Conservation (phyloP, 441 rosid genomes). For the Erodium texanum region DNA sequence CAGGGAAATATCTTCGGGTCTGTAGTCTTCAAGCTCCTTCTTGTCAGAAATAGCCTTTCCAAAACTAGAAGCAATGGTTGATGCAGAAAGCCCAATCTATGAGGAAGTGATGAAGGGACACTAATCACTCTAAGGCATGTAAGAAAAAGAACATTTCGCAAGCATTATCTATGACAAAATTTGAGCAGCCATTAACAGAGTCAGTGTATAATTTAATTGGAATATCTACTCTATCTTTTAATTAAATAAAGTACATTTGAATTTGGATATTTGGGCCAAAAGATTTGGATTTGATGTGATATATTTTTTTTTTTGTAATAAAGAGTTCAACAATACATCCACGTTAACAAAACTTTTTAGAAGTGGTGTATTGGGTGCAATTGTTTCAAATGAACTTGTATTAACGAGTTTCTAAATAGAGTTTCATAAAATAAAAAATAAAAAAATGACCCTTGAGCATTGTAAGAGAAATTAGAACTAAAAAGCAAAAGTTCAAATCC, state of each 20-base stretch:
- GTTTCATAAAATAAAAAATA: not conserved
- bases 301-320: not conserved
- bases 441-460: not conserved
- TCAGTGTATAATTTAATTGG: slow-evolving; percentile 8
- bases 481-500: slow-evolving; percentile 3
- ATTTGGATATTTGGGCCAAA: not conserved
- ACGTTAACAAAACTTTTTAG: not conserved
- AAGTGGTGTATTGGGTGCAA: not conserved
- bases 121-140: slow-evolving; percentile 8
- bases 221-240: slow-evolving; percentile 4
- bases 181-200: slow-evolving; percentile 5
- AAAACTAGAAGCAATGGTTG: slow-evolving; percentile 96
- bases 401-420: not conserved
- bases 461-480: not conserved
- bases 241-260: slow-evolving; percentile 6
- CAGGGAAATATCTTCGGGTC: slow-evolving; percentile 92
- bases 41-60: slow-evolving; percentile 90
- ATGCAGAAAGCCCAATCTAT: slow-evolving; percentile 97
- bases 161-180: not conserved
- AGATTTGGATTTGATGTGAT: not conserved
- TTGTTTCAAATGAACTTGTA: not conserved
- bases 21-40: slow-evolving; percentile 84
- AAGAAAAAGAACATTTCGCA: not conserved
- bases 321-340: not conserved
- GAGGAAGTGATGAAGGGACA: not conserved